Evolutionary conservation across 1,139 yeast species (phyloP).

Genomic region (Barnettozyma hawaiiensis): DNA sequence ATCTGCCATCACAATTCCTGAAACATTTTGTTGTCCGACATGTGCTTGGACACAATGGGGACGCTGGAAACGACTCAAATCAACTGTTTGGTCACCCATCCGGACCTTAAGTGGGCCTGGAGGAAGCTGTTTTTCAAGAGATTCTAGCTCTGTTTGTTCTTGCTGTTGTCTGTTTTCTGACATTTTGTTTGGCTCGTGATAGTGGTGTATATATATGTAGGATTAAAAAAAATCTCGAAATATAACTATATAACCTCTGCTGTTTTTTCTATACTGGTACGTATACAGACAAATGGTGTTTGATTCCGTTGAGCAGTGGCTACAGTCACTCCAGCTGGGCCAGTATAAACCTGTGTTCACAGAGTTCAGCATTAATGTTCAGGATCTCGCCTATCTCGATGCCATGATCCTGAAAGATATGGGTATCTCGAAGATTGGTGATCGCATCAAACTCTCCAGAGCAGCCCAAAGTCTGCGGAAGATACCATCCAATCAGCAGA

Average conservation of each 20-base stretch:
- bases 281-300: background rate
- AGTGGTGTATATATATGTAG: too few species aligned
- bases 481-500: constrained; percentile 13
- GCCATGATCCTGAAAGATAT: constrained; percentile 62
- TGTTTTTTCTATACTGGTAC: too few species aligned
- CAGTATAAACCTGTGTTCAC: constrained; percentile 13
- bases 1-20: constrained; percentile 2
- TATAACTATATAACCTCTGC: too few species aligned
- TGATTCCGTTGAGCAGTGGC: constrained; percentile 10
- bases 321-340: constrained; percentile 11
- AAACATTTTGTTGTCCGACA: background rate
- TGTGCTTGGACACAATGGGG: constrained; percentile 6
- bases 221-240: background rate
- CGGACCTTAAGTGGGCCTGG: constrained; percentile 10
- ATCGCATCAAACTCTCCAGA: constrained; percentile 56
- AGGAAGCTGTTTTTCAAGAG: background rate
- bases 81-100: constrained; percentile 21
- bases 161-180: background rate
- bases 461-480: constrained; percentile 1
- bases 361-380: constrained; percentile 43
- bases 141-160: background rate
- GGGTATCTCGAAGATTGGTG: constrained; percentile 78
- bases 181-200: too few species aligned
- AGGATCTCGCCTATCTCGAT: constrained; percentile 42
- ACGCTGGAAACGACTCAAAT: constrained; percentile 9